Percentiles rank a stretch among this genome's conserved stretches.
Evolutionary conservation across 2,329 filamentous ascomycete species (phyloP).

Genomic region (Cordyceps pruinosa): DNA sequence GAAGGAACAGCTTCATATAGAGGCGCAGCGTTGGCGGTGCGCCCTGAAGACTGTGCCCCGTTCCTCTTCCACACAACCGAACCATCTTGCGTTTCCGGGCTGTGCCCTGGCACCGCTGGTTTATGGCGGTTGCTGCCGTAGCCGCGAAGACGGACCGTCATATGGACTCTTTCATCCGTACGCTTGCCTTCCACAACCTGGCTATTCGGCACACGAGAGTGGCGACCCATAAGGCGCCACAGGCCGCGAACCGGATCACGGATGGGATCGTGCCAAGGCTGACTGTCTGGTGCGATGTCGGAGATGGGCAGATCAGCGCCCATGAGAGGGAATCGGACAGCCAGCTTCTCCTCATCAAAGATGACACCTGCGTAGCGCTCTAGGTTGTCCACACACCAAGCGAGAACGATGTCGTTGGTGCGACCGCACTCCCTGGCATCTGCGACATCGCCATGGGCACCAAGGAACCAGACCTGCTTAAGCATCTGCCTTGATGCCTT

Average conservation of each 20-base stretch:
- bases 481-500: background rate
- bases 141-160: background rate
- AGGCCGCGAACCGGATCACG: background rate
- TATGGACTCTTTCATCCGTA: background rate
- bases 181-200: background rate
- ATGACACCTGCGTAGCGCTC: background rate
- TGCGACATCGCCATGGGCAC: background rate
- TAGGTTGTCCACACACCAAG: background rate
- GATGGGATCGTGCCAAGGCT: background rate
- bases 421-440: background rate
- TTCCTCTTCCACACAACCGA: background rate
- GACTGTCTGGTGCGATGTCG: background rate
- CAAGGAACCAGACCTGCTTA: background rate
- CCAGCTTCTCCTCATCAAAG: background rate
- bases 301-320: background rate
- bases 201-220: background rate
- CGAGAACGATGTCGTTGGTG: background rate
- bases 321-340: background rate
- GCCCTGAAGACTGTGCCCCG: background rate
- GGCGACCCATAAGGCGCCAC: background rate
- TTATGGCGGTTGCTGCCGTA: background rate
- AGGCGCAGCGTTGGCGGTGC: background rate
- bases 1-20: background rate
- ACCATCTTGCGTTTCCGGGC: background rate
- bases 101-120: background rate